Conservation (phyloP, 306 rosid species). For the Rosa persica region DNA sequence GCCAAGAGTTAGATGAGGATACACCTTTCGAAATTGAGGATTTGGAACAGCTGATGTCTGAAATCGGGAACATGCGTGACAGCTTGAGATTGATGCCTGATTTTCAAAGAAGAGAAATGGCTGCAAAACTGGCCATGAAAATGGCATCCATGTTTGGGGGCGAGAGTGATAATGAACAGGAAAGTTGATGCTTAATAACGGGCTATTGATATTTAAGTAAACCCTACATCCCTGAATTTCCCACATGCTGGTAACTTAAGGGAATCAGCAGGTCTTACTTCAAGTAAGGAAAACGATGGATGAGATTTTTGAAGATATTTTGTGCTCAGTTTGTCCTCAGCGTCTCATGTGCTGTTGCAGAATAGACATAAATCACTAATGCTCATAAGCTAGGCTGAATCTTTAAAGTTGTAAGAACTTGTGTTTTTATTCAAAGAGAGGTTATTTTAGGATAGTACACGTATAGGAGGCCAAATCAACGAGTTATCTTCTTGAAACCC, state of each 20-base stretch:
- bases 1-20: conserved; percentile 28
- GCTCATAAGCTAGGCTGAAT: neutral
- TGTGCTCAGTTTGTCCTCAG: neutral
- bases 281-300: neutral
- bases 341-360: neutral
- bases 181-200: conserved; percentile 24
- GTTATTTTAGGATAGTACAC: neutral
- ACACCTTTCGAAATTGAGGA: conserved; percentile 60
- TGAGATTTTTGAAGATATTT: neutral
- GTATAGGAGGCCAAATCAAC: neutral
- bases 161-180: conserved; percentile 64
- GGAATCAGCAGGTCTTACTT: neutral
- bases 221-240: neutral
- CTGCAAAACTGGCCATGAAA: conserved; percentile 80
- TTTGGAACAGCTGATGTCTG: conserved; percentile 84
- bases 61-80: conserved; percentile 75
- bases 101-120: conserved; percentile 85
- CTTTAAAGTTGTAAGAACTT: neutral
- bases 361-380: neutral
- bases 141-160: conserved; percentile 88
- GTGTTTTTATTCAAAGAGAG: neutral
- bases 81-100: conserved; percentile 90
- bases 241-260: neutral
- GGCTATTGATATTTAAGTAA: neutral
- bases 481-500: neutral